phyloP scores from a whole-genome alignment of 1,284 basidiomycete genomes.

The Omphalotus olearius region DNA sequence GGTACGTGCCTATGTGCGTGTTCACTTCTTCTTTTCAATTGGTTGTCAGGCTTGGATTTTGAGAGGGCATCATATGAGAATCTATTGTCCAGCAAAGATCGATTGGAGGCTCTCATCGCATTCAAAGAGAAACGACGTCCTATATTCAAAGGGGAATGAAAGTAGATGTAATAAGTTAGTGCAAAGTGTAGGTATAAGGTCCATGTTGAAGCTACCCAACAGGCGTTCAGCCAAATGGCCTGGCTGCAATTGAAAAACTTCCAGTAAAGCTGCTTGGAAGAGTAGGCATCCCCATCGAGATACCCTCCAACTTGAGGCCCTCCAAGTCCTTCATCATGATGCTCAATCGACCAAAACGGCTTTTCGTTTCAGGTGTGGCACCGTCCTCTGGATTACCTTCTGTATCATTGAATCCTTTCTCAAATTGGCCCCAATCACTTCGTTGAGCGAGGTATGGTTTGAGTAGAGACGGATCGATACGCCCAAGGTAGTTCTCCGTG shows the following conservation, averaged over 20 bases:
- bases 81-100: slow-evolving; percentile 76
- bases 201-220: not conserved
- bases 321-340: slow-evolving; percentile 84
- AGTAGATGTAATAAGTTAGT: slow-evolving; percentile 22
- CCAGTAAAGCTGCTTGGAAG: slow-evolving; percentile 49
- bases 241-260: slow-evolving; percentile 41
- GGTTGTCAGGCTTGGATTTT: slow-evolving; percentile 70
- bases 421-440: slow-evolving; percentile 83
- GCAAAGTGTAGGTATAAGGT: slow-evolving; percentile 2
- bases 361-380: slow-evolving; percentile 40
- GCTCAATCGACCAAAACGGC: slow-evolving; percentile 68
- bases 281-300: slow-evolving; percentile 46
- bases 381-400: slow-evolving; percentile 37
- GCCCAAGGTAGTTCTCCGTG: slow-evolving; percentile 86
- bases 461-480: slow-evolving; percentile 84
- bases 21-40: slow-evolving; percentile 14
- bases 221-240: slow-evolving; percentile 25
- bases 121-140: slow-evolving; percentile 88
- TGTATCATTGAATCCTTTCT: slow-evolving; percentile 68
- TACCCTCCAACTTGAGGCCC: slow-evolving; percentile 56
- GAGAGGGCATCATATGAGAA: slow-evolving; percentile 85
- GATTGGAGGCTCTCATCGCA: slow-evolving; percentile 81
- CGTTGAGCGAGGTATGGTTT: slow-evolving; percentile 90
- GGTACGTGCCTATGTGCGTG: slow-evolving; percentile 35
- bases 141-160: slow-evolving; percentile 78